Base-by-base conservation (phyloP, 2,329 filamentous ascomycete genomes). In the Fusarium liriodendri region DNA sequence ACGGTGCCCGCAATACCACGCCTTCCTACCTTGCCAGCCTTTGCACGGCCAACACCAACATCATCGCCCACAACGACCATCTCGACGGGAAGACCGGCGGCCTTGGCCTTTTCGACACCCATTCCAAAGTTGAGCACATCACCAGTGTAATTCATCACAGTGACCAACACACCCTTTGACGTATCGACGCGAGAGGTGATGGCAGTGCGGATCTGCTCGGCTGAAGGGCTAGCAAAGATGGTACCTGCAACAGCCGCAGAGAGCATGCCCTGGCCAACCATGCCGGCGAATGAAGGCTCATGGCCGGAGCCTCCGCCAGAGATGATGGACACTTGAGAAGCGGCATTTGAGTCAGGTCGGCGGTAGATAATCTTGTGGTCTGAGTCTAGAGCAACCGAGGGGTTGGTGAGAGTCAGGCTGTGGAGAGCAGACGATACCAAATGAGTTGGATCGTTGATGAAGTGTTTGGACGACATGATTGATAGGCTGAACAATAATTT, bases 41-140 rank as follows among this genome's bases (percentile, higher is more conserved):
- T 92, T 62, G 86, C 87, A 67, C 95, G 87, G 2, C 95, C 95
- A 54, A 98, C 95, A 50, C 95, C 95, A 4, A 95, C 95, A 82
- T 98, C 96, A 79, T 98, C 96, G 7, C 92, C 95, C 9, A 98
- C 94, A 10, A 97, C 93, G 11, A 97, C 91, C 93, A 98, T 97
- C 81, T 97, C 94, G 1, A 94, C 93, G 20, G 91, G 84, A 27
- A 95, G 83, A 0, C 95, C 95, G 0, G 91, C 90, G 2, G 95
- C 95, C 67, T 93, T 92, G 18, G 95, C 95, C 85, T 98, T 98
- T 83, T 98, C 96, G 10, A 97, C 94, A 1, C 93, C 95, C 89
- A 98, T 93, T 64, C 95, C 95, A 80, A 98, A 98, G 84, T 98
- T 97, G 76, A 98, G 88, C 63, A 98, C 90, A 81, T 95, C 94